Evolutionary conservation across 2,329 filamentous ascomycete genomes (phyloP).

Genomic region (Alternaria longipes): DNA sequence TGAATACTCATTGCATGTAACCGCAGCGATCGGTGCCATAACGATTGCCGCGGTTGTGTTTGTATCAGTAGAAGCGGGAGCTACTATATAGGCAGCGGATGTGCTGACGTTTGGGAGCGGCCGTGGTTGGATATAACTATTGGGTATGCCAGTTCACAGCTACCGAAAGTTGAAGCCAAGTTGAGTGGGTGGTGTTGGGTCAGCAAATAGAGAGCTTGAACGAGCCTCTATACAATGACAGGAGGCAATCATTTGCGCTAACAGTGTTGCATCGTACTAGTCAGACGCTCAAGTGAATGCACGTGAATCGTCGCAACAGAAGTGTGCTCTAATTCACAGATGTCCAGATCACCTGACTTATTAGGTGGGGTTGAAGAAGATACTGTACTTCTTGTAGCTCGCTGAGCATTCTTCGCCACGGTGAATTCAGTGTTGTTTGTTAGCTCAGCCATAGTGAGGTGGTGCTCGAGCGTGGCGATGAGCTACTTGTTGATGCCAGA

Average conservation of each 20-base stretch:
- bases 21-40: background rate
- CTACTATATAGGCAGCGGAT: background rate
- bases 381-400: rapidly evolving
- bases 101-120: background rate
- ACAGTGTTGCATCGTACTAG: background rate
- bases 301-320: background rate
- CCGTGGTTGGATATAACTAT: too few relatives aligned
- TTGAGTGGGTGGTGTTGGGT: background rate
- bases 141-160: background rate
- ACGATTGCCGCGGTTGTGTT: background rate
- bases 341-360: background rate
- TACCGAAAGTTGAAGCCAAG: background rate
- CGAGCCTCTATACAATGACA: background rate
- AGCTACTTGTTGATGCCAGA: background rate
- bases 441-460: background rate
- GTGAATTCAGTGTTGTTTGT: background rate
- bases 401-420: background rate
- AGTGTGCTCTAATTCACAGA: background rate
- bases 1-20: background rate
- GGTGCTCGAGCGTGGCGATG: background rate
- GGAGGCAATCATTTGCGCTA: background rate
- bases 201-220: background rate
- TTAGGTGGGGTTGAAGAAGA: rapidly evolving
- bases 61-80: background rate
- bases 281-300: background rate